phyloP scores from a whole-genome alignment of 768 basidiomycete species.

The Nidularia pulvinata region DNA sequence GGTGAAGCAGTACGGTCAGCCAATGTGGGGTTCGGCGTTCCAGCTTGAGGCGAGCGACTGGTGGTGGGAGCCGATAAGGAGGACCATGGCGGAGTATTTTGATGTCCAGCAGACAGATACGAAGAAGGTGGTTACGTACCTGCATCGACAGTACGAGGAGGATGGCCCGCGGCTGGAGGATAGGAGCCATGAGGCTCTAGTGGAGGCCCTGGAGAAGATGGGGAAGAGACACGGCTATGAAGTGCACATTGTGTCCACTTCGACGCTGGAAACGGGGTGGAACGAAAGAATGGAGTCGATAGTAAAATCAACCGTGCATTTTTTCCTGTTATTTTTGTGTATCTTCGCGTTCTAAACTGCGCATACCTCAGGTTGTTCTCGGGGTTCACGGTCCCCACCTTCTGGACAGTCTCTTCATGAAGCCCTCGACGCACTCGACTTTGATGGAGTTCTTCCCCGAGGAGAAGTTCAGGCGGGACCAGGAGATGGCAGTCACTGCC shows the following conservation, averaged over 20 bases:
- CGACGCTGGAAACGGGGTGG: constrained; percentile 52
- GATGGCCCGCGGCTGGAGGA: constrained; percentile 47
- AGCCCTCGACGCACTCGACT: constrained; percentile 53
- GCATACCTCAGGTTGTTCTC: constrained; percentile 46
- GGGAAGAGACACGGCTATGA: constrained; percentile 51
- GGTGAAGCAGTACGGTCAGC: constrained; percentile 23
- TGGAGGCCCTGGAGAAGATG: constrained; percentile 55
- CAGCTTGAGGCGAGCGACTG: constrained; percentile 41
- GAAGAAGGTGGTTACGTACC: constrained; percentile 30
- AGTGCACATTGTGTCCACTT: constrained; percentile 51
- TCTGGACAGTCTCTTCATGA: constrained; percentile 72
- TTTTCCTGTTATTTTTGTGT: constrained; percentile 1
- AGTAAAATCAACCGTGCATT: constrained; percentile 64
- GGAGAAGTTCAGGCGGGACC: constrained; percentile 63
- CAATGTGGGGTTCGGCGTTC: constrained; percentile 42
- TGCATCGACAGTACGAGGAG: constrained; percentile 51
- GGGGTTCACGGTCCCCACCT: constrained; percentile 62
- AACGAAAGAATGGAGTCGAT: constrained; percentile 63
- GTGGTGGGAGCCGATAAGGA: constrained; percentile 73
- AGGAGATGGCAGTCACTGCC: constrained; percentile 53
- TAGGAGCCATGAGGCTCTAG: constrained; percentile 60
- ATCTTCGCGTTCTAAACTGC: not conserved
- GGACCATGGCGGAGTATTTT: constrained; percentile 41
- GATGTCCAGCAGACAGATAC: constrained; percentile 20
- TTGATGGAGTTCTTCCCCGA: constrained; percentile 80